Conservation (phyloP, 371 early-diverging fungal species). For the Gilbertella persicaria region DNA sequence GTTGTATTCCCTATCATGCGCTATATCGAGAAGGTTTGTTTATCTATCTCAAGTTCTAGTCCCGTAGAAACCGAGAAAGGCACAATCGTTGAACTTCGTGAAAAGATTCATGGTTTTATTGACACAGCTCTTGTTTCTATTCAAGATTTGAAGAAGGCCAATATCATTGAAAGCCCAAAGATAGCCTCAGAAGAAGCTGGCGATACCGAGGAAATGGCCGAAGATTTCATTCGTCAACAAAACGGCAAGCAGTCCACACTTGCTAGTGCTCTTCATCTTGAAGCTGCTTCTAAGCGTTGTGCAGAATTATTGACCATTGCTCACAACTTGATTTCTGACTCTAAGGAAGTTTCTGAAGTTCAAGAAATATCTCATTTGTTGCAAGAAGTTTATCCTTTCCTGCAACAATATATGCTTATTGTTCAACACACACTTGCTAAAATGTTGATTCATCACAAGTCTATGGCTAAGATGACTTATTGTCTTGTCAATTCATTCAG, state of each 20-base stretch:
- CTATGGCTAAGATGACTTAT: conserved; percentile 66
- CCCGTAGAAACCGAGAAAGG: neutral
- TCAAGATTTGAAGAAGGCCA: conserved; percentile 47
- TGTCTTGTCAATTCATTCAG: conserved; percentile 73
- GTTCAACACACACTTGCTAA: conserved; percentile 62
- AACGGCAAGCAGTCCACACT: conserved; percentile 31
- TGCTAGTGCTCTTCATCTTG: conserved; percentile 41
- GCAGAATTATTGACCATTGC: conserved; percentile 31
- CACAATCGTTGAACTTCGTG: conserved; percentile 23
- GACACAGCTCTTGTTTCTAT: conserved; percentile 43
- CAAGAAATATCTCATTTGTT: conserved; percentile 34
- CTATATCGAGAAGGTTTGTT: conserved; percentile 11
- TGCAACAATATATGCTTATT: conserved; percentile 70
- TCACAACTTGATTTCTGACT: conserved; percentile 14
- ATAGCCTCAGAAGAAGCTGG: conserved; percentile 33
- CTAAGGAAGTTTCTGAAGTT: neutral
- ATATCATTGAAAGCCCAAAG: neutral
- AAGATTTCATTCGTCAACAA: conserved; percentile 49
- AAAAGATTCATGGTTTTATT: conserved; percentile 34
- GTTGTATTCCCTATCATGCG: conserved; percentile 31
- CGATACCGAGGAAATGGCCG: conserved; percentile 55
- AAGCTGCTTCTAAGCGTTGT: conserved; percentile 38
- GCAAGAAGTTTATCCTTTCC: conserved; percentile 59
- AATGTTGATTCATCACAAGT: conserved; percentile 69
- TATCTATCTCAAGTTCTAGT: neutral